Base-by-base conservation (phyloP, 352 stramenopile species). In the Phytophthora fragariaefolia region DNA sequence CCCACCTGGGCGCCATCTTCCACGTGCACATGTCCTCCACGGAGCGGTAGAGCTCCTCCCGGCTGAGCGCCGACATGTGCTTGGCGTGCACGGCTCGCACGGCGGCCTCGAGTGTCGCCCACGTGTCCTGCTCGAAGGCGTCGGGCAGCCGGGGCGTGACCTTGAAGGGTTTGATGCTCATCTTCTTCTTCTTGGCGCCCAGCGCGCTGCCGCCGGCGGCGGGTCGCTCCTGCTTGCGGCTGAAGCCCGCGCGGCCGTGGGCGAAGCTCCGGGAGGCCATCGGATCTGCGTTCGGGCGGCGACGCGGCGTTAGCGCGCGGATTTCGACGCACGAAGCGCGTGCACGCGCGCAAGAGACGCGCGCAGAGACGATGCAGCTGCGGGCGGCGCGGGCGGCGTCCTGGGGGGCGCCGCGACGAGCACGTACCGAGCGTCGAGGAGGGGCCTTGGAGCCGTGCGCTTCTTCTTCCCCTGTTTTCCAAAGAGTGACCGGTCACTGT, bases 21-120 rank as follows among this genome's bases (percentile, higher is more conserved):
- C 96, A 96, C 46, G 94, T 95, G 82, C 93, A 98, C 61, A 98
- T 78, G 61, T 97, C 93, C 66, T 95, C 89, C 8, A 95, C 88
- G 0, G 82, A 79, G 59, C 87, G 82, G 45, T 96, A 96, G 8
- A 96, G 78, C 63, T 96, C 89, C 66, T 96, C 87, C 42, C 87
- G 71, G 26, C 83, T 93, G 7, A 91, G 73, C 26, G 73, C 54
- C 22, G 84, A 87, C 34, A 82, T 76, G 57, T 92, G 69, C 59
- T 95, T 93, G 36, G 54, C 70, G 40, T 94, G 79, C 40, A 96
- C 82, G 1, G 81, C 80, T 15, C 76, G 51, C 20, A 96, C 77
- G 18, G 87, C 86, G 4, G 79, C 71, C 47, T 90, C 65, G 18
- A 96, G 81, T 59, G 80, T 87, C 24, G 63, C 73, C 89, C 89